Evolutionary conservation across 352 stramenopile species (phyloP).

Genomic region (Aphanomyces stellatus): DNA sequence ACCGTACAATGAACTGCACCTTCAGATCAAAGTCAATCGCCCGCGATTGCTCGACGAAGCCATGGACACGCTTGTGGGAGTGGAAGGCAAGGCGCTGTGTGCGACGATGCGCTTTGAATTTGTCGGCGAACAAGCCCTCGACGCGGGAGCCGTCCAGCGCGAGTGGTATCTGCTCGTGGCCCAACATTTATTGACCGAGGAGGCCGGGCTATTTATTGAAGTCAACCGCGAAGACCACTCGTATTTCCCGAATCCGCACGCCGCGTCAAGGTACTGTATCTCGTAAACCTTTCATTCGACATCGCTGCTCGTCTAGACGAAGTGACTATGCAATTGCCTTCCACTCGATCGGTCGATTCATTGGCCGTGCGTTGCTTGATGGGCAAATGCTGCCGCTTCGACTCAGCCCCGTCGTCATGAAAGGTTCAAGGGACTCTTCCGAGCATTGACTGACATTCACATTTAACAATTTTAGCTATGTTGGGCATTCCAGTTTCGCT

Average conservation of each 20-base stretch:
- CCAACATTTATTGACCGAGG: conserved; percentile 28
- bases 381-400: conserved; percentile 62
- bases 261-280: too few relatives aligned
- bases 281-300: too few relatives aligned
- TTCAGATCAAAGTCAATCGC: conserved; percentile 39
- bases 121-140: conserved; percentile 63
- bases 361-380: conserved; percentile 57
- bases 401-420: conserved; percentile 64
- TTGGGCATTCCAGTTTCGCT: conserved; percentile 91
- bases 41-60: conserved; percentile 54
- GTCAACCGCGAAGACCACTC: conserved; percentile 49
- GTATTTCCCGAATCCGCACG: conserved; percentile 54
- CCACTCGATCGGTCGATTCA: conserved; percentile 49
- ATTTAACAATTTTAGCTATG: conserved; percentile 97
- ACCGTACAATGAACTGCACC: conserved; percentile 68
- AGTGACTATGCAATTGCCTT: conserved; percentile 51
- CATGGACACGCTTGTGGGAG: conserved; percentile 45
- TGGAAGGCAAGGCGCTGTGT: conserved; percentile 46
- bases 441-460: conserved; percentile 91
- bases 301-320: too few relatives aligned
- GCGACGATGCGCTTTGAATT: conserved; percentile 73
- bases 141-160: conserved; percentile 77
- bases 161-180: conserved; percentile 84
- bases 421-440: conserved; percentile 81
- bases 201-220: conserved; percentile 64